phyloP scores from a whole-genome alignment of 768 basidiomycete genomes.

The Mycena leptocephala region DNA sequence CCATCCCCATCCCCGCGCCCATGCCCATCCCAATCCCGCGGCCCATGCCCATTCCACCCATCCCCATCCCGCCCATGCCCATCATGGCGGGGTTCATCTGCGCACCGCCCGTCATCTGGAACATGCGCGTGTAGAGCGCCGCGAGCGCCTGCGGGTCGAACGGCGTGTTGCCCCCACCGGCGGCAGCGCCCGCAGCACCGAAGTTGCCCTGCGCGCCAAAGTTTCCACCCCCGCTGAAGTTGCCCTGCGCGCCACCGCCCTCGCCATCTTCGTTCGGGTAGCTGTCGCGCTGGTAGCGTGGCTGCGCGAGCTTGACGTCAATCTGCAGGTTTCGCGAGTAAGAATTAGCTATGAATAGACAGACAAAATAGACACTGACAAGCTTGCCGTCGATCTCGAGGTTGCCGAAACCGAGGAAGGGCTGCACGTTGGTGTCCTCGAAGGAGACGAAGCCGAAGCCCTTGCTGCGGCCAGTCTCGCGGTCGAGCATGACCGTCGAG shows the following conservation, averaged over 20 bases:
- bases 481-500: constrained; percentile 98
- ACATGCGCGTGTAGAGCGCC: constrained; percentile 96
- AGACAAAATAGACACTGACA: constrained; percentile 63
- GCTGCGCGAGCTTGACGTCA: constrained; percentile 97
- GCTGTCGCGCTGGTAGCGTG: constrained; percentile 85
- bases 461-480: constrained; percentile 94
- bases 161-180: constrained; percentile 66
- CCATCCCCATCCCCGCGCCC: constrained; percentile 54
- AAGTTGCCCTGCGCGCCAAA: constrained; percentile 48
- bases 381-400: constrained; percentile 96
- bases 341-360: background rate
- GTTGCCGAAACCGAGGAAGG: constrained; percentile 90
- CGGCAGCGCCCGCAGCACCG: constrained; percentile 44
- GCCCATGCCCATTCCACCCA: constrained; percentile 57
- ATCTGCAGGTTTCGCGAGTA: constrained; percentile 69
- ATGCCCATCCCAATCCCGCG: constrained; percentile 44
- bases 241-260: constrained; percentile 53
- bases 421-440: constrained; percentile 91
- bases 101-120: constrained; percentile 82
- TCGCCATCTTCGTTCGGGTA: constrained; percentile 67
- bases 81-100: constrained; percentile 72
- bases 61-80: constrained; percentile 60
- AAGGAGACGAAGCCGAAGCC: constrained; percentile 99
- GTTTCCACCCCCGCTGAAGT: constrained; percentile 60
- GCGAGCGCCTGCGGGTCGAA: constrained; percentile 97